phyloP scores from a whole-genome alignment of 73 alveolate genomes.

The Tetrahymena malaccensis region DNA sequence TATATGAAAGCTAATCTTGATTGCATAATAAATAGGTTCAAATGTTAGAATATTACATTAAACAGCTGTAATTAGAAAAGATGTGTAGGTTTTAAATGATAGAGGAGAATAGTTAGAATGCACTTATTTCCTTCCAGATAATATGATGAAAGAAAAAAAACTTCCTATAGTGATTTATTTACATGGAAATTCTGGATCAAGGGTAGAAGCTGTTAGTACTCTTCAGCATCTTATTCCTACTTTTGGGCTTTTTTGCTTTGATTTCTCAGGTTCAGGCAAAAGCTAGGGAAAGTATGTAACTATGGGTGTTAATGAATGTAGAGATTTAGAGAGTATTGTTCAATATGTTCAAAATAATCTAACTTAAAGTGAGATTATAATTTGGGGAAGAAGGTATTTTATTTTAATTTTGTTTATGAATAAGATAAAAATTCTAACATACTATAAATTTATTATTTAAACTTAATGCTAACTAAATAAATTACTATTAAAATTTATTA shows the following conservation, averaged over 20 bases:
- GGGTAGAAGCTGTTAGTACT: conserved; percentile 47
- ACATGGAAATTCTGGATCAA: conserved; percentile 55
- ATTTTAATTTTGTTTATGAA: no score
- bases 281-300: conserved; percentile 67
- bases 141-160: not conserved
- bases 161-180: conserved; percentile 52
- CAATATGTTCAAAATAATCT: not conserved
- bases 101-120: conserved; percentile 35
- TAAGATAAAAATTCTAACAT: no score
- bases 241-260: conserved; percentile 47
- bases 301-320: conserved; percentile 53
- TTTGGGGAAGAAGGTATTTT: not conserved
- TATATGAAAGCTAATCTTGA: not conserved
- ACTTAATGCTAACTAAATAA: not conserved
- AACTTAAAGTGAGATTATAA: not conserved
- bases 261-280: conserved; percentile 62
- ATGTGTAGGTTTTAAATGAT: conserved; percentile 12
- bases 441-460: no score
- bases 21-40: not conserved
- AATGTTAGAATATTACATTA: not conserved
- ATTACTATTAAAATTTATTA: not conserved
- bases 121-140: conserved; percentile 48
- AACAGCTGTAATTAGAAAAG: conserved; percentile 17
- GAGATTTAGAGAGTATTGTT: conserved; percentile 38
- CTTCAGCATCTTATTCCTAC: conserved; percentile 41